Conservation (phyloP, 345 rosid genomes). For the Orychophragmus violaceus region DNA sequence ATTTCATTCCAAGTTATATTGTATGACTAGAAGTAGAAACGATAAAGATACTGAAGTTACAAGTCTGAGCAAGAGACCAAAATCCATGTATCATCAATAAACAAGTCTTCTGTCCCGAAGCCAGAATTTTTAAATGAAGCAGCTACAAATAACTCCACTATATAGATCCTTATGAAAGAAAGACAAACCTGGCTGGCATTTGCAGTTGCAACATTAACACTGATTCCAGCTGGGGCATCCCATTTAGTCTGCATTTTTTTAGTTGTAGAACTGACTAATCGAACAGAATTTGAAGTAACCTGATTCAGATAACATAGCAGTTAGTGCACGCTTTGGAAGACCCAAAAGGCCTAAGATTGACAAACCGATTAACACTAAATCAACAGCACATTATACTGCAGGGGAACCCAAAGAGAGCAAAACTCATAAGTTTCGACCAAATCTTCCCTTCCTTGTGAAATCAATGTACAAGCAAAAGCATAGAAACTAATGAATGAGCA, state of each 20-base stretch:
- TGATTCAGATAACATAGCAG: conserved; percentile 29
- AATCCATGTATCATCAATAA: neutral
- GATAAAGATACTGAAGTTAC: neutral
- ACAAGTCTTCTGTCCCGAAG: neutral
- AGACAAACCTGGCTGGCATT: conserved; percentile 80
- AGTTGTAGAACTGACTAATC: conserved; percentile 68
- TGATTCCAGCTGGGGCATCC: conserved; percentile 70
- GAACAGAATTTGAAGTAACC: conserved; percentile 86
- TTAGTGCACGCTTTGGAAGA: conserved; percentile 1
- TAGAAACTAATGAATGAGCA: neutral
- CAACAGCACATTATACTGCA: neutral
- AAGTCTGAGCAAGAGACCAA: neutral
- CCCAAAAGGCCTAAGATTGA: neutral
- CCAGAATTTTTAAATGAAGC: neutral
- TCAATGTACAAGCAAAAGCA: neutral
- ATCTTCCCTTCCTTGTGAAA: neutral
- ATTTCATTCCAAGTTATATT: conserved; percentile 7
- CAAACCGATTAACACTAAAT: neutral
- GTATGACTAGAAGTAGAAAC: conserved; percentile 2
- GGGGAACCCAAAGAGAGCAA: too few relatives aligned
- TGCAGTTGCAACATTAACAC: conserved; percentile 89
- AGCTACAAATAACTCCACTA: neutral
- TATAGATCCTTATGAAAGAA: neutral
- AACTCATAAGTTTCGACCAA: neutral
- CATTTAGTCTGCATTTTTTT: conserved; percentile 69